Evolutionary conservation across 805 yeast species (phyloP).

Genomic region (Saturnispora hagleri): DNA sequence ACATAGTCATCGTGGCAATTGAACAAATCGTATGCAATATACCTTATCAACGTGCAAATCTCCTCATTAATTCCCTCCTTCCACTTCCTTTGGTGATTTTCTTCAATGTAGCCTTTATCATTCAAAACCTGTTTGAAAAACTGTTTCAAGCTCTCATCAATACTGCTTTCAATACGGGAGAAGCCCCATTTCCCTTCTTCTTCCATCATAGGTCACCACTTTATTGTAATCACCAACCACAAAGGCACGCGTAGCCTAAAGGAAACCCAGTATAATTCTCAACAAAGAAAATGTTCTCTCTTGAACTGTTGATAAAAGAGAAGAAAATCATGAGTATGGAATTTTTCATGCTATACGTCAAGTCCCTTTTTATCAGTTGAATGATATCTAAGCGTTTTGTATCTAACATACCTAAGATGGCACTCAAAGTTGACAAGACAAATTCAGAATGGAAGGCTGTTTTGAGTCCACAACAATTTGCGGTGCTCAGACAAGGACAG

Average conservation of each 20-base stretch:
- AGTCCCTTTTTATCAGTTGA: not conserved
- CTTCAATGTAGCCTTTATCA: conserved; percentile 5
- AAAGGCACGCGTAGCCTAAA: not conserved
- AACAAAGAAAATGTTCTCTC: not conserved
- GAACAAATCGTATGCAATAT: not conserved
- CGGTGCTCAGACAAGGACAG: conserved; percentile 64
- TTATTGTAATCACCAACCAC: not conserved
- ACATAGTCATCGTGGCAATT: conserved; percentile 1
- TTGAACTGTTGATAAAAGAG: not conserved
- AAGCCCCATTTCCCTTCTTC: not conserved
- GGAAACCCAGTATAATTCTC: not conserved
- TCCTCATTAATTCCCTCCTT: not conserved
- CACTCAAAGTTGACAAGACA: conserved; percentile 10
- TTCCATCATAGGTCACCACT: not conserved
- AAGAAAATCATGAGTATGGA: not conserved
- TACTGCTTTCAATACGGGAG: not conserved
- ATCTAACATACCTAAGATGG: not conserved
- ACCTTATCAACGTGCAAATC: not conserved
- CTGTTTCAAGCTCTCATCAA: not conserved
- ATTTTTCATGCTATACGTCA: not conserved
- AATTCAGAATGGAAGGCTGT: conserved; percentile 75
- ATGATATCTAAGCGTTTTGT: not conserved
- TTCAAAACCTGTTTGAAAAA: not conserved
- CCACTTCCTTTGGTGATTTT: conserved; percentile 2
- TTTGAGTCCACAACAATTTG: conserved; percentile 66